phyloP scores from a whole-genome alignment of 805 yeast genomes.

The Clavispora vitiphila region DNA sequence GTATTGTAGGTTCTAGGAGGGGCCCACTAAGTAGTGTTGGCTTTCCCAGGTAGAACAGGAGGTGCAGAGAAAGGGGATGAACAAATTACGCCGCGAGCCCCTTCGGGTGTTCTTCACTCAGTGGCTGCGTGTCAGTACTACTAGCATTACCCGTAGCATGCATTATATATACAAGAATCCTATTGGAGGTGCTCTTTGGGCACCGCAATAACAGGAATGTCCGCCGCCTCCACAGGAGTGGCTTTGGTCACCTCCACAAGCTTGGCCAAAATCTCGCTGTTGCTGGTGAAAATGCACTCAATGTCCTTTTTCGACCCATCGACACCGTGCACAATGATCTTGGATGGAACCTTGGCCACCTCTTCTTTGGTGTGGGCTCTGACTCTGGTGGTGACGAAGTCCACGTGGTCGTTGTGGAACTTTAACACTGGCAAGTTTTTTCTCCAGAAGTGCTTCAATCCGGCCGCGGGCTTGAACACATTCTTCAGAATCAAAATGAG shows the following conservation, averaged over 20 bases:
- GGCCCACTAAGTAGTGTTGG: no score
- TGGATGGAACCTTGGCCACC: slow-evolving; percentile 9
- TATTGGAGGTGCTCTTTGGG: background rate
- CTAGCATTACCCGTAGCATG: background rate
- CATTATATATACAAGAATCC: slow-evolving; percentile 5
- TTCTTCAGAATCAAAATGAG: slow-evolving; percentile 45
- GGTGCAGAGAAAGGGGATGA: no score
- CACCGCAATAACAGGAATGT: slow-evolving; percentile 29
- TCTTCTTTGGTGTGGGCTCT: slow-evolving; percentile 9
- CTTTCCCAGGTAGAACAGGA: no score
- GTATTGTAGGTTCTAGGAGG: no score
- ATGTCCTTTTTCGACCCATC: slow-evolving; percentile 23
- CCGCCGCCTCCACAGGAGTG: slow-evolving; percentile 40
- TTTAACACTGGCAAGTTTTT: slow-evolving; percentile 67
- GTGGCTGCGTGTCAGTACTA: no score
- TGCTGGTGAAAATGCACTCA: slow-evolving; percentile 49
- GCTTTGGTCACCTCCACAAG: slow-evolving; percentile 52
- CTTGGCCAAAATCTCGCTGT: slow-evolving; percentile 51
- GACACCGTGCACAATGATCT: slow-evolving; percentile 8
- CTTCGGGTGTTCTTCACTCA: background rate
- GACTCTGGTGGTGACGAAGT: slow-evolving; percentile 57
- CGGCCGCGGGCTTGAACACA: slow-evolving; percentile 49
- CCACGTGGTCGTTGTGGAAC: slow-evolving; percentile 74
- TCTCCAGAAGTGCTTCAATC: slow-evolving; percentile 73
- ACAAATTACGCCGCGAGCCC: no score